Evolutionary conservation across 108 stramenopile genomes (phyloP), one percentile per base, ranked within the genome.

Genomic region (Pseudonitzschia pungens): DNA sequence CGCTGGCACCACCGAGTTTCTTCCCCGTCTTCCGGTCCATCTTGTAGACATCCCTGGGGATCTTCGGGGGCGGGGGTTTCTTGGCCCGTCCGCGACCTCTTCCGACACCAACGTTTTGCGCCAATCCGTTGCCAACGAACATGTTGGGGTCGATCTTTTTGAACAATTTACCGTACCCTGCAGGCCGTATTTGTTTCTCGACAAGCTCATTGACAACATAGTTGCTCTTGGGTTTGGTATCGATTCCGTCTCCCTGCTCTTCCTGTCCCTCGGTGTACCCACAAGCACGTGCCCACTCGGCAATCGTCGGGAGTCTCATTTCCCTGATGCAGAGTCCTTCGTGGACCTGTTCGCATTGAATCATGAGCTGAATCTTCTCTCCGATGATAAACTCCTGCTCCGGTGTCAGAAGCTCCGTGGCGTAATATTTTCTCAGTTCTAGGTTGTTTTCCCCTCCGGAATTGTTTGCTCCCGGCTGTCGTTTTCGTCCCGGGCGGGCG

Each of bases 71-170:
- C 14, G 89, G 88, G 33, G 86, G 76, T 56, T 87, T 89, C 81
- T 85, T 89, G 16, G 65, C 89, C 14, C 92, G 77, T 32, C 92
- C 92, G 22, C 90, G 81, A 18, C 92, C 92, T 32, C 92, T 78
- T 28, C 92, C 92, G 3, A 85, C 84, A 4, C 92, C 92, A 40
- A 69, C 71, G 26, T 78, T 80, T 52, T 68, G 77, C 16, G 82
- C 88, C 66, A 91, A 65, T n/a, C 92, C 92, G 71, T 91, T 93
- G 14, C 92, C 92, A 18, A 90, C 85, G 84, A 93, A 93, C 85
- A 86, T 77, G 32, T 88, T 84, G 2, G 92, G 92, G 75, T 89
- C 87, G 32, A 81, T 51, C 60, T 83, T 85, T 53, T 82, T 79
- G 59, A 84, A 82, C 73, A 82, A 68, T 3, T 73, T 56, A 24